These are phyloP conservation scores for Perkinsus olseni DNA, from an alignment of 169 alveolate genomes.

Conservation along the genomic window DNA sequence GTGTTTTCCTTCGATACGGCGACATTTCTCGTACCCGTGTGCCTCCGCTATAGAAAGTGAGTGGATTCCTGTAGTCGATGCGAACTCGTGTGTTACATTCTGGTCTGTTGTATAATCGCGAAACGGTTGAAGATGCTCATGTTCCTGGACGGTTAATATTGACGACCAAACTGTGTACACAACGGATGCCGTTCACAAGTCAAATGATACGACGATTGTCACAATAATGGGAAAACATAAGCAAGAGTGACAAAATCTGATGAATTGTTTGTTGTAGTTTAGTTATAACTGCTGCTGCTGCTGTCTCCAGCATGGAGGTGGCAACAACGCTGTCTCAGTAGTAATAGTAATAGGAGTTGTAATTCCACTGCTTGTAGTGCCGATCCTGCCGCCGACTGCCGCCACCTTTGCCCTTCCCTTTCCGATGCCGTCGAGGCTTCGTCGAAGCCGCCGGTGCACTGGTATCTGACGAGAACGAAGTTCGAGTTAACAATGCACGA, in stretches of 20 bases:
- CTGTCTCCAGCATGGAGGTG: neutral
- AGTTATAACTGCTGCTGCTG: too few species aligned
- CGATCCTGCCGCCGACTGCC: neutral
- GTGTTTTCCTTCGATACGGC: too few species aligned
- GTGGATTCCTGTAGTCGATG: too few species aligned
- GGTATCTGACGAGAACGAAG: neutral
- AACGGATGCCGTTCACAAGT: neutral
- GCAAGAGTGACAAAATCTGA: neutral
- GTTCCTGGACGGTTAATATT: too few species aligned
- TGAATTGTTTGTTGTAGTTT: neutral
- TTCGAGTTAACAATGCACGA: too few species aligned
- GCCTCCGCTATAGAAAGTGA: too few species aligned
- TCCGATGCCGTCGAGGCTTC: neutral
- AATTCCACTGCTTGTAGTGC: neutral
- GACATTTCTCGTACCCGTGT: too few species aligned
- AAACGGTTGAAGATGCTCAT: too few species aligned
- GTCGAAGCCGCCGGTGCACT: neutral
- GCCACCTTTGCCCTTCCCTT: neutral
- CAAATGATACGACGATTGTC: neutral
- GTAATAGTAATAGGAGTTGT: neutral
- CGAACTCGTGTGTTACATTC: too few species aligned
- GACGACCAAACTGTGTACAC: too few species aligned
- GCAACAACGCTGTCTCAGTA: neutral
- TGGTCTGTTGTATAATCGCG: too few species aligned
- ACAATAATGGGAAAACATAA: neutral